phyloP scores from a whole-genome alignment of 441 rosid species.

The Pelargonium myrrhifolium region DNA sequence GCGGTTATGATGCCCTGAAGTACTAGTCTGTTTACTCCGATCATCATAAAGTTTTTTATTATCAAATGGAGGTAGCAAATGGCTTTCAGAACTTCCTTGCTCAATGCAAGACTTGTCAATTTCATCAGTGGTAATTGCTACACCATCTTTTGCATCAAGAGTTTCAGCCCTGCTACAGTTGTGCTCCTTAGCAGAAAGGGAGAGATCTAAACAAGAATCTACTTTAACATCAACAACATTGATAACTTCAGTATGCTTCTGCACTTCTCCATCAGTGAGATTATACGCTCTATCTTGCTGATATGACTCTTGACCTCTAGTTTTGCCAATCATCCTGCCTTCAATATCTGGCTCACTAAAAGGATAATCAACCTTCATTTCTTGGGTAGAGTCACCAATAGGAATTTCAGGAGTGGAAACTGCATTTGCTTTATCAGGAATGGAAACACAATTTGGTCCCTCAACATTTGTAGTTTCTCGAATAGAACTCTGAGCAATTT shows the following conservation, averaged over 20 bases:
- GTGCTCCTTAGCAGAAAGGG: slow-evolving; percentile 19
- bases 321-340: slow-evolving; percentile 21
- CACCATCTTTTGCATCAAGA: slow-evolving; percentile 22
- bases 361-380: slow-evolving; percentile 31
- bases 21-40: slow-evolving; percentile 16
- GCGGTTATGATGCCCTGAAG: slow-evolving; percentile 14
- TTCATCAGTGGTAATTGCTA: slow-evolving; percentile 18
- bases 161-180: slow-evolving; percentile 19
- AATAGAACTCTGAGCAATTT: slow-evolving; percentile 73
- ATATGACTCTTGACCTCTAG: slow-evolving; percentile 24
- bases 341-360: slow-evolving; percentile 27
- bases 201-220: slow-evolving; percentile 22
- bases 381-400: slow-evolving; percentile 28
- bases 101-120: slow-evolving; percentile 23
- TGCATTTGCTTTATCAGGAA: slow-evolving; percentile 23
- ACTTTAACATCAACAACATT: slow-evolving; percentile 26
- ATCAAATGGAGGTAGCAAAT: slow-evolving; percentile 5
- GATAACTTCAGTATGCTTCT: slow-evolving; percentile 24
- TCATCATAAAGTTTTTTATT: slow-evolving; percentile 16
- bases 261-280: slow-evolving; percentile 21
- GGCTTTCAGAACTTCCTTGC: slow-evolving; percentile 24
- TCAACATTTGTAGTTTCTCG: slow-evolving; percentile 34
- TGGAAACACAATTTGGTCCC: slow-evolving; percentile 23
- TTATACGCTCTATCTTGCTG: slow-evolving; percentile 23
- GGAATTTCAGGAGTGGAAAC: slow-evolving; percentile 28